phyloP scores from a whole-genome alignment of 768 basidiomycete species.

The Sporobolomyces pararoseus region DNA sequence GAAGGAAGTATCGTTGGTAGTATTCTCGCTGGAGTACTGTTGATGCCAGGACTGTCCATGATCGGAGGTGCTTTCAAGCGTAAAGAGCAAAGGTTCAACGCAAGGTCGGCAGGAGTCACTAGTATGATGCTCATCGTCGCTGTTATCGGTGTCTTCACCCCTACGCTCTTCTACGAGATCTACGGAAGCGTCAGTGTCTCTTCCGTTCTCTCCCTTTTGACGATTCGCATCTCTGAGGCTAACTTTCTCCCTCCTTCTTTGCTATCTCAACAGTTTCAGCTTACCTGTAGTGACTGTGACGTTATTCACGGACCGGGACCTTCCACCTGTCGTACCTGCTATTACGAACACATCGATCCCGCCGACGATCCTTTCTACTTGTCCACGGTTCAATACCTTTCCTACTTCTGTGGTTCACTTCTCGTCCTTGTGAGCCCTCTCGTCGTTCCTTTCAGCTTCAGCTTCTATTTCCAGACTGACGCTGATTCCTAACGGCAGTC shows the following conservation, averaged over 20 bases:
- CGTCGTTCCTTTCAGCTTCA: neutral
- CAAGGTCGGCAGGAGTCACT: conserved; percentile 97
- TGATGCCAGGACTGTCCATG: conserved; percentile 98
- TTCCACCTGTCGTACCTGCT: conserved; percentile 71
- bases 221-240: neutral
- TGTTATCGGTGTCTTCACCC: conserved; percentile 89
- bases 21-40: conserved; percentile 85
- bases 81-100: conserved; percentile 98
- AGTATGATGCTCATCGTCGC: conserved; percentile 99
- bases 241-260: too few species aligned
- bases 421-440: conserved; percentile 71
- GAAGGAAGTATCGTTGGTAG: conserved; percentile 96
- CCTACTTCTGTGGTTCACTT: conserved; percentile 91
- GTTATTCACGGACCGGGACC: conserved; percentile 39
- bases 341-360: conserved; percentile 90
- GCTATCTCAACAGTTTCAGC: too few species aligned
- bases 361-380: conserved; percentile 94
- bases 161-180: conserved; percentile 95
- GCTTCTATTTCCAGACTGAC: too few species aligned
- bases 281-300: conserved; percentile 79
- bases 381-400: conserved; percentile 84
- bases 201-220: neutral
- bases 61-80: conserved; percentile 76
- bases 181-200: conserved; percentile 79
- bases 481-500: too few species aligned